These are phyloP conservation scores for Sarocladium kiliense DNA, from an alignment of 2,329 filamentous ascomycete species.

Conservation along the genomic window DNA sequence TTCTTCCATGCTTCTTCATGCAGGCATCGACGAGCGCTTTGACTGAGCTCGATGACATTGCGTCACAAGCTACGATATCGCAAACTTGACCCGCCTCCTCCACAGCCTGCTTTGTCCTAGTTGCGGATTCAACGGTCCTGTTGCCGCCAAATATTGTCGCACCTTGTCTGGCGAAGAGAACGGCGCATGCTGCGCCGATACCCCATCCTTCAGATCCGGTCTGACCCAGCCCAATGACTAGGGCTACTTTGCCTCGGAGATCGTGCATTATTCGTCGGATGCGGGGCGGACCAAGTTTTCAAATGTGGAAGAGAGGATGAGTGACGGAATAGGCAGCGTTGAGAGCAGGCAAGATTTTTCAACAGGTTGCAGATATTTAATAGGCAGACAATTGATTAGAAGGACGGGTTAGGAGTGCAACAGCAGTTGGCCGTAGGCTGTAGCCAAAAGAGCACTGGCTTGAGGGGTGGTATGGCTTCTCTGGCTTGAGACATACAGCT, in stretches of 20 bases:
- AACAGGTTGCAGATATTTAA: too few species aligned
- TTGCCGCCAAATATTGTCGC: slow-evolving; percentile 47
- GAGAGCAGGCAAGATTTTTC: too few species aligned
- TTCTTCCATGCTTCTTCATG: slow-evolving; percentile 44
- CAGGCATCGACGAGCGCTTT: slow-evolving; percentile 48
- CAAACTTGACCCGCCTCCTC: slow-evolving; percentile 26
- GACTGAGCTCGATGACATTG: slow-evolving; percentile 47
- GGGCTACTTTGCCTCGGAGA: slow-evolving; percentile 36
- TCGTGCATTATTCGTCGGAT: slow-evolving; percentile 26
- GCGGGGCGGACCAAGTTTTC: too few species aligned
- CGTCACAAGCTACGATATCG: slow-evolving; percentile 40
- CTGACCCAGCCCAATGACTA: slow-evolving; percentile 42
- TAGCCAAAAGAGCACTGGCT: too few species aligned
- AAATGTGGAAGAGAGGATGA: neutral
- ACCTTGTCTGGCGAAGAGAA: slow-evolving; percentile 40
- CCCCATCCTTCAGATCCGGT: slow-evolving; percentile 41
- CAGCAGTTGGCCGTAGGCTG: too few species aligned
- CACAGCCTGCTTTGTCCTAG: slow-evolving; percentile 33
- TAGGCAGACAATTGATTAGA: too few species aligned
- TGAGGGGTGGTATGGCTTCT: too few species aligned
- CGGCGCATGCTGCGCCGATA: slow-evolving; percentile 45
- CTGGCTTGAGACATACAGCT: too few species aligned
- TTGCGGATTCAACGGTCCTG: slow-evolving; percentile 33
- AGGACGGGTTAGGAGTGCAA: too few species aligned
- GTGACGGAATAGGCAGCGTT: too few species aligned